phyloP scores from a whole-genome alignment of 2,329 filamentous ascomycete species.

The Trichophyton schoenleinii region DNA sequence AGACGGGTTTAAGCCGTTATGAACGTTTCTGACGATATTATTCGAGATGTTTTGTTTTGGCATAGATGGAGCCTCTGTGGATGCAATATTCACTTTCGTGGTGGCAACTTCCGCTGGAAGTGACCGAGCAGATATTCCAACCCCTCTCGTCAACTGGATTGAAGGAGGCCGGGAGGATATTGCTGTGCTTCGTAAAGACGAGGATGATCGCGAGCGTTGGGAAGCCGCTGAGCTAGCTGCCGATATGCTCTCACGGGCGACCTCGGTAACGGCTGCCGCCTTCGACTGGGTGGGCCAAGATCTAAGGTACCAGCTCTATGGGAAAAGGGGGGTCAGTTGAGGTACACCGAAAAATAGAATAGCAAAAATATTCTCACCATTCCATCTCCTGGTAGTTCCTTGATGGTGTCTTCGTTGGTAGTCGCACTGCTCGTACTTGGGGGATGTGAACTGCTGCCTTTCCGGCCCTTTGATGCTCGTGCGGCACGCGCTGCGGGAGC shows the following conservation, averaged over 20 bases:
- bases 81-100: conserved; percentile 35
- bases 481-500: conserved; percentile 24
- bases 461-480: neutral
- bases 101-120: conserved; percentile 35
- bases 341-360: neutral
- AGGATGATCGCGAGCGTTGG: conserved; percentile 23
- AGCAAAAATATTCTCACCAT: neutral
- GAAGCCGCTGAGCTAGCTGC: conserved; percentile 29
- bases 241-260: conserved; percentile 39
- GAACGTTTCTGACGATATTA: conserved; percentile 6
- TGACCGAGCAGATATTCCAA: conserved; percentile 30
- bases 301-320: conserved; percentile 33
- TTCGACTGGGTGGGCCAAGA: conserved; percentile 37
- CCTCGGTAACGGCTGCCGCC: conserved; percentile 37
- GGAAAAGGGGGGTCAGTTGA: conserved; percentile 8
- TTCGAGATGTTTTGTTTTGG: conserved; percentile 14
- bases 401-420: conserved; percentile 2
- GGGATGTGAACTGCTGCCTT: neutral
- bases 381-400: neutral
- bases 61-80: conserved; percentile 26
- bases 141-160: conserved; percentile 27
- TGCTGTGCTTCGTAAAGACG: conserved; percentile 13
- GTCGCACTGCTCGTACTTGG: neutral
- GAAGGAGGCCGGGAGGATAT: conserved; percentile 27
- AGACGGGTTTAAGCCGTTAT: conserved; percentile 1